Base-by-base conservation (phyloP, 441 rosid genomes). In the Gossypium gossypioides region DNA sequence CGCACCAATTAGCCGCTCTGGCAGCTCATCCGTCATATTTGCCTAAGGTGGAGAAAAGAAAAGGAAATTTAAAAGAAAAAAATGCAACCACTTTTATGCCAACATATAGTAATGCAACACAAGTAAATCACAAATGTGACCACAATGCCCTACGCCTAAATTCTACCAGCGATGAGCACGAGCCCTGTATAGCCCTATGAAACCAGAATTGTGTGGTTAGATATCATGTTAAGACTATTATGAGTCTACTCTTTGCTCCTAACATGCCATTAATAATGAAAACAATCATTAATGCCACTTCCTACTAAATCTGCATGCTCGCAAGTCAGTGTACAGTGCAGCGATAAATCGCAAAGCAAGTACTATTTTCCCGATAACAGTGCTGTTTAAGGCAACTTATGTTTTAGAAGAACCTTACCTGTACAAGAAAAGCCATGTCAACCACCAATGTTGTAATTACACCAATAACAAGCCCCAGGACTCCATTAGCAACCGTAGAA, bases 371-470 rank as follows among this genome's bases (percentile, higher is more conserved):
- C 56, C 1, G 5, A 65, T 24, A 19, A 46, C 16, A 8, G 19
- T 27, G 44, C 54, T 48, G 55, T 66, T 66, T 46, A 13, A 4
- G 56, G 52, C 3, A 3, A 25, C 40, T 46, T 27, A 6, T 6
- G 21, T 13, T 22, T 19, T 42, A 42, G 34, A 64, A 42, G 54
- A 60, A 32, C 18, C 59, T 68, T 85, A 90, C 98, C 97, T 96
- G 99, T 84, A 96, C 96, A 84, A 96, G 99, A 80, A 93, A 93
- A 75, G 99, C 98, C 97, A 93, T 93, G 77, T 96, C 99, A 70
- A 96, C 97, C 63, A 93, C 99, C 86, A 96, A 79, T 18, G 99
- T 75, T 37, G 96, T 91, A 70, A 93, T 89, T 63, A 96, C 96
- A 21, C 98, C 97, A 16, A 91, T 79, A 57, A 96, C 97, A 76